Percentiles rank a stretch among this genome's conserved stretches.
phyloP scores from a whole-genome alignment of 768 basidiomycete genomes.

The Coprinopsis cinerea region DNA sequence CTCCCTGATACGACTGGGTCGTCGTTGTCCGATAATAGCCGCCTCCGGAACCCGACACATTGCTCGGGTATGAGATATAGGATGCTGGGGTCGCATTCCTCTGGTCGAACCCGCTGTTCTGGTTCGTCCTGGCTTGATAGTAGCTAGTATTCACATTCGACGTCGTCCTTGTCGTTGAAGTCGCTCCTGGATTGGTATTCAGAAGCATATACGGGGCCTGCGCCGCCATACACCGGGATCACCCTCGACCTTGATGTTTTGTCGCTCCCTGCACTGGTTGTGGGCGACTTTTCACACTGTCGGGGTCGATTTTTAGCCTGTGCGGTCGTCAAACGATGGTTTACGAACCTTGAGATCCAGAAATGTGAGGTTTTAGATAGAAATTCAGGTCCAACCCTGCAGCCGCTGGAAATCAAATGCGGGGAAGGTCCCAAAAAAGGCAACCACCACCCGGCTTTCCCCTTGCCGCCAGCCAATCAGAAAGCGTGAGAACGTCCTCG shows the following conservation, averaged over 20 bases:
- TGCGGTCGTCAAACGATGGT: no score
- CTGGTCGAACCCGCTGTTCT: not conserved
- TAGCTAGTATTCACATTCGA: not conserved
- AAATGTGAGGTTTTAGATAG: no score
- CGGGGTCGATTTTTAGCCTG: not conserved
- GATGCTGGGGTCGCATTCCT: not conserved
- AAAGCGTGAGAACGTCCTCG: no score
- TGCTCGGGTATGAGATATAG: not conserved
- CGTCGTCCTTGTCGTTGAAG: not conserved
- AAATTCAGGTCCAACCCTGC: no score
- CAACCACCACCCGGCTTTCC: not conserved
- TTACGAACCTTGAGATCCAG: no score
- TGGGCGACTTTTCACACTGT: not conserved
- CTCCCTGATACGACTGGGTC: not conserved
- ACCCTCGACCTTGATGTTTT: conserved; percentile 1
- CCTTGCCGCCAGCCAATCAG: not conserved
- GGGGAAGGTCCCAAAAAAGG: not conserved
- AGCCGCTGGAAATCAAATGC: not conserved
- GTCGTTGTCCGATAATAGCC: not conserved
- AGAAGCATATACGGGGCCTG: conserved; percentile 1
- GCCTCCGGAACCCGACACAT: not conserved
- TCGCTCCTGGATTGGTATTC: not conserved
- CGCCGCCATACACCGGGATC: conserved; percentile 6
- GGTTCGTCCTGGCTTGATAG: not conserved
- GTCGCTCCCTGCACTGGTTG: not conserved